Percentiles rank a stretch among this genome's conserved stretches.
Conservation (phyloP, 768 basidiomycete genomes). For the Rubroboletus pulcherrimus region DNA sequence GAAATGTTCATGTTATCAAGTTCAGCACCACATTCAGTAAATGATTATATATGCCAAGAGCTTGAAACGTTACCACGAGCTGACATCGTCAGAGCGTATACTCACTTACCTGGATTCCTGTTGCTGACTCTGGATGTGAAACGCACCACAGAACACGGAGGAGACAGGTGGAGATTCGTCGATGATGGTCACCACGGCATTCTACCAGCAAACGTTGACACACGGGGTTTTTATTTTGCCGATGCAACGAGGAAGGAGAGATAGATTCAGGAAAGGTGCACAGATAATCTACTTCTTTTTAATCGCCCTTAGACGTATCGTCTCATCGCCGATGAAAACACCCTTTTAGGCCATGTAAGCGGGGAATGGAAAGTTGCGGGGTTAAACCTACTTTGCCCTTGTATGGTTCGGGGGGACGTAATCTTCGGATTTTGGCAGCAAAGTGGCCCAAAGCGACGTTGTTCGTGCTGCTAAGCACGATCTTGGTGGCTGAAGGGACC, state of each 20-base stretch:
- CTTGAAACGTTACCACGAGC: not conserved
- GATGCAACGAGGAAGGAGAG: not conserved
- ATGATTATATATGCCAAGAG: not conserved
- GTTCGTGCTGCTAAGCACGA: conserved; percentile 77
- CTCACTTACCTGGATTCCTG: not conserved
- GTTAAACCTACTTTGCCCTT: conserved; percentile 82
- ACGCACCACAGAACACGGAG: not conserved
- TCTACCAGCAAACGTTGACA: not conserved
- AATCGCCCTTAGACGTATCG: conserved; percentile 84
- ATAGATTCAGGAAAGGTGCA: conserved; percentile 5
- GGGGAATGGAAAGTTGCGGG: not conserved
- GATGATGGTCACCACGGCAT: not conserved
- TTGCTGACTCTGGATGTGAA: not conserved
- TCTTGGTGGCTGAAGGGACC: conserved; percentile 80
- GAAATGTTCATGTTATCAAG: no score
- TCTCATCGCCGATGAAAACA: conserved; percentile 91
- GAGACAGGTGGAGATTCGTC: not conserved
- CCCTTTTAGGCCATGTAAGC: conserved; percentile 50
- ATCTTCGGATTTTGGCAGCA: conserved; percentile 78
- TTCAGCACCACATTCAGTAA: not conserved
- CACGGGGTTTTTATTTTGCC: not conserved
- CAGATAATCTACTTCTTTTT: conserved; percentile 81
- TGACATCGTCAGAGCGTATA: not conserved
- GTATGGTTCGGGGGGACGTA: conserved; percentile 93
- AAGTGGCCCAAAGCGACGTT: conserved; percentile 87